Conservation (phyloP, 2,329 filamentous ascomycete species). For the Paracamarosporium sp. region DNA sequence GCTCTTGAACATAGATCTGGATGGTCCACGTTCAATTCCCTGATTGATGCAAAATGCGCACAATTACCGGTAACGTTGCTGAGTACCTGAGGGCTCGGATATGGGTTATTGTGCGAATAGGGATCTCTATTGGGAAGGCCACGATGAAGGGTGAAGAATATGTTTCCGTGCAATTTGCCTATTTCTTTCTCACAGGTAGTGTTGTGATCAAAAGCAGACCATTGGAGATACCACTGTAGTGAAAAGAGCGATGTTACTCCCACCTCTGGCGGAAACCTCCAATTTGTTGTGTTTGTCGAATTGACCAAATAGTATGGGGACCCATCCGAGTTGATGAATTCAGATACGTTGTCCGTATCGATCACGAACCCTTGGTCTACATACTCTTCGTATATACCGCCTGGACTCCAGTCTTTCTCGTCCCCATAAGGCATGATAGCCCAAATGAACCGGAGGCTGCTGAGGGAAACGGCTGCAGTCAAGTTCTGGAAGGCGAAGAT, state of each 20-base stretch:
- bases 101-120: not conserved
- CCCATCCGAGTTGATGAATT: not conserved
- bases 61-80: not conserved
- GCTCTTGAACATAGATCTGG: not conserved
- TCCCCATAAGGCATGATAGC: conserved; percentile 1
- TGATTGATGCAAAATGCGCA: not conserved
- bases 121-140: too few species aligned
- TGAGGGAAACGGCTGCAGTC: conserved; percentile 54
- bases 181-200: not conserved
- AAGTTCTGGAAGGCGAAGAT: conserved; percentile 42
- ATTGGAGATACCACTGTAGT: not conserved
- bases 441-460: not conserved
- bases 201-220: not conserved
- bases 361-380: too few species aligned
- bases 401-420: not conserved
- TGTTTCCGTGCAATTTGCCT: not conserved
- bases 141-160: not conserved
- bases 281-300: not conserved
- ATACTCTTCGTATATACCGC: not conserved
- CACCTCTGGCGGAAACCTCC: not conserved
- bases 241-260: not conserved
- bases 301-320: conserved; percentile 1
- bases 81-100: not conserved
- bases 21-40: not conserved
- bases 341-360: not conserved